A percentile compares a stretch with the other conserved stretches of the same genome.
Conservation (phyloP, 805 yeast genomes). For the Metschnikowia chrysomelidarum region DNA sequence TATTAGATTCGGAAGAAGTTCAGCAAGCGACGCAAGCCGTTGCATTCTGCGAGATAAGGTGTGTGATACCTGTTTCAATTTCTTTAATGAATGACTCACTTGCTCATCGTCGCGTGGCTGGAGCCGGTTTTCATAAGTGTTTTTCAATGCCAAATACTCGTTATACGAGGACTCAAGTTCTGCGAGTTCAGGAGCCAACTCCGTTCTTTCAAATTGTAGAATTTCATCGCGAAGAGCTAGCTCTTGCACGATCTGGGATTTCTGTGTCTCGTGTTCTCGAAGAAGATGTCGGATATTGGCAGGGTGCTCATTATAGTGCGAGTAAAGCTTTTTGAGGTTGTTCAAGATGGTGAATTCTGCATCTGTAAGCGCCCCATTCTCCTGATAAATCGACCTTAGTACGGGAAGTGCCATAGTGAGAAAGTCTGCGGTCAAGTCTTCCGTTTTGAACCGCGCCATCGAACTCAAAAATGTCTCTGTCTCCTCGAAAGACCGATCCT, state of each 20-base stretch:
- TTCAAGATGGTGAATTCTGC: slow-evolving; percentile 26
- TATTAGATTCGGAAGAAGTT: slow-evolving; percentile 32
- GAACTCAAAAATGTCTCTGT: slow-evolving; percentile 19
- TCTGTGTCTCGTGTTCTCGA: slow-evolving; percentile 8
- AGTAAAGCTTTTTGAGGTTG: slow-evolving; percentile 23
- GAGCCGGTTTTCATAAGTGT: slow-evolving; percentile 10
- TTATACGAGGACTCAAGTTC: slow-evolving; percentile 16
- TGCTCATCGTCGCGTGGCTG: slow-evolving; percentile 8
- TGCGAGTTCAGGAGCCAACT: slow-evolving; percentile 4
- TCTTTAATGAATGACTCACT: slow-evolving; percentile 18
- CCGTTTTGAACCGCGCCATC: slow-evolving; percentile 25
- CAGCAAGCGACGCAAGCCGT: slow-evolving; percentile 21
- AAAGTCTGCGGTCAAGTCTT: slow-evolving; percentile 24
- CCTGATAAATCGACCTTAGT: slow-evolving; percentile 33
- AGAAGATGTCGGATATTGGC: slow-evolving; percentile 17
- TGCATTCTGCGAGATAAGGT: slow-evolving; percentile 6
- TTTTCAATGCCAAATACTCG: slow-evolving; percentile 15
- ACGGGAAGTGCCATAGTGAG: slow-evolving; percentile 32
- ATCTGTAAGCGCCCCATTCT: slow-evolving; percentile 24
- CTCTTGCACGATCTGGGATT: slow-evolving; percentile 1
- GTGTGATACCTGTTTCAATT: slow-evolving; percentile 11
- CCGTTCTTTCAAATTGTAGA: neutral
- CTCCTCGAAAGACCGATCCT: slow-evolving; percentile 12
- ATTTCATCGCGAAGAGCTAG: slow-evolving; percentile 21
- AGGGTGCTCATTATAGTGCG: slow-evolving; percentile 19